A percentile compares a stretch with the other conserved stretches of the same genome.
phyloP scores from a whole-genome alignment of 345 rosid genomes.

The Syzygium jambos region DNA sequence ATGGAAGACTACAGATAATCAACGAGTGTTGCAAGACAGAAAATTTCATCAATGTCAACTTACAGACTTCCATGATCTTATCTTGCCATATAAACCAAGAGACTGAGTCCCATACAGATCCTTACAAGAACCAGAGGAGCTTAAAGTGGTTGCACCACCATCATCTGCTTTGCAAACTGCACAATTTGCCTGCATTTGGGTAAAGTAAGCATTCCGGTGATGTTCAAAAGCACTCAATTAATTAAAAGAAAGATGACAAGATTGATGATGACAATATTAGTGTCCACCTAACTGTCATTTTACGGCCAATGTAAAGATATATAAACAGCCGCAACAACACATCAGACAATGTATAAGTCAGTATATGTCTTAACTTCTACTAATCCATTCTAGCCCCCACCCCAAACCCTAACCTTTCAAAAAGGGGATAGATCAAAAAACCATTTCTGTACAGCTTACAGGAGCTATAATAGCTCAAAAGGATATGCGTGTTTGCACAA shows the following conservation, averaged over 20 bases:
- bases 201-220: background rate
- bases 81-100: conserved; percentile 80
- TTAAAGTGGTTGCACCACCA: conserved; percentile 74
- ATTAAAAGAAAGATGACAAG: background rate
- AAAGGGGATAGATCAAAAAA: background rate
- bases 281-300: background rate
- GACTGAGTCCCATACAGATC: conserved; percentile 82
- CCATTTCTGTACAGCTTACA: background rate
- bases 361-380: background rate
- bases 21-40: background rate
- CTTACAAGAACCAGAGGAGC: conserved; percentile 77
- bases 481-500: background rate
- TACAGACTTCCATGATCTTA: conserved; percentile 97
- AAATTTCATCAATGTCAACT: conserved; percentile 15
- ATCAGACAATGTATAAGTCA: background rate
- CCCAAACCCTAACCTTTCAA: background rate
- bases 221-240: background rate
- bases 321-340: background rate
- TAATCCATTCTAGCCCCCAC: background rate
- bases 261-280: background rate
- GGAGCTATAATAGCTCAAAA: background rate
- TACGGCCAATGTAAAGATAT: background rate
- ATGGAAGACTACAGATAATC: background rate
- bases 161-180: conserved; percentile 94
- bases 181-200: conserved; percentile 68